phyloP scores from a whole-genome alignment of 257 asterid species.

The Verbena officinalis region DNA sequence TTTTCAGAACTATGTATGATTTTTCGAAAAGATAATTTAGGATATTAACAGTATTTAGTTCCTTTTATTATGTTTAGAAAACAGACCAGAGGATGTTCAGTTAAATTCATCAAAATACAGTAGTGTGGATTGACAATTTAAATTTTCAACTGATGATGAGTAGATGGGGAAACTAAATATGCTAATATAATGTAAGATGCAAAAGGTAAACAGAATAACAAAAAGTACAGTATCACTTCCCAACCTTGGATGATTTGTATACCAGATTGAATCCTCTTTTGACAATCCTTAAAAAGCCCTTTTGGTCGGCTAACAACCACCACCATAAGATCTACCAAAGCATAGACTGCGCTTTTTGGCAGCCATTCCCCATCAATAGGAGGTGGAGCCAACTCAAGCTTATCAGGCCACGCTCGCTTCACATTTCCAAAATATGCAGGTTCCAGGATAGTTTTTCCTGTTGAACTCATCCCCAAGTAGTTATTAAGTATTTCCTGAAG shows the following conservation, averaged over 20 bases:
- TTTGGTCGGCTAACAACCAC: constrained; percentile 92
- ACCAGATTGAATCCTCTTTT: constrained; percentile 88
- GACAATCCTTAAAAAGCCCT: constrained; percentile 84
- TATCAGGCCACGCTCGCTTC: constrained; percentile 75
- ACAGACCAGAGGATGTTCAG: background rate
- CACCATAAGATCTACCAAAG: constrained; percentile 86
- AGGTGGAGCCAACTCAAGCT: constrained; percentile 90
- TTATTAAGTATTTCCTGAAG: constrained; percentile 69
- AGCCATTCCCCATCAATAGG: constrained; percentile 99
- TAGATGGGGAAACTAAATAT: background rate
- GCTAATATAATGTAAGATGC: constrained; percentile 7
- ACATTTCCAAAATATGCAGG: constrained; percentile 94
- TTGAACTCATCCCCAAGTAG: constrained; percentile 48
- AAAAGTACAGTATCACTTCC: constrained; percentile 17
- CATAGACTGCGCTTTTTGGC: constrained; percentile 93
- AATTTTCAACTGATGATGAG: constrained; percentile 12
- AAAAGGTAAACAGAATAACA: constrained; percentile 16
- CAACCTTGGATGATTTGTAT: constrained; percentile 74
- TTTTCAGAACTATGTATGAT: constrained; percentile 3
- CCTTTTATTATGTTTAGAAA: constrained; percentile 9
- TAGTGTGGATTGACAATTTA: constrained; percentile 8
- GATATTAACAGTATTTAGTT: background rate
- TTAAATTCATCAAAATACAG: constrained; percentile 7
- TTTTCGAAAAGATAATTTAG: background rate
- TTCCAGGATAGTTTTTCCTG: constrained; percentile 63